Conservation (phyloP, 345 rosid species). For the Syzygium aromaticum region DNA sequence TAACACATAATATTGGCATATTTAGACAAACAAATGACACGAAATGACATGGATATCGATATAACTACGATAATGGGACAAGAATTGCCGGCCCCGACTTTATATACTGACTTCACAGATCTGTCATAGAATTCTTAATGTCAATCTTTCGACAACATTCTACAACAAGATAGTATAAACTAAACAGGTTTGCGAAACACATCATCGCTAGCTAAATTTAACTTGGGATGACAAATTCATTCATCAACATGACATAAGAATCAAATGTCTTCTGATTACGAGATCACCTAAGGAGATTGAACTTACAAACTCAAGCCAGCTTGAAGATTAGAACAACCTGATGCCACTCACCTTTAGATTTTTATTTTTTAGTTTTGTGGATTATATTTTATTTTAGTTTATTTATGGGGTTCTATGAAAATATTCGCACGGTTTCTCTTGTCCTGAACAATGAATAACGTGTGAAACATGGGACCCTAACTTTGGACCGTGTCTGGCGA, state of each 20-base stretch:
- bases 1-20: neutral
- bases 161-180: neutral
- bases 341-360: neutral
- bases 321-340: neutral
- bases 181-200: neutral
- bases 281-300: neutral
- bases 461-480: neutral
- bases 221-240: neutral
- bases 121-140: neutral
- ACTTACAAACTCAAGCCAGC: neutral
- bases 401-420: accelerated
- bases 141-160: neutral
- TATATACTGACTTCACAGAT: neutral
- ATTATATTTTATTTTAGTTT: accelerated
- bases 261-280: neutral
- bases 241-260: neutral
- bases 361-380: neutral
- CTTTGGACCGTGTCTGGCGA: neutral
- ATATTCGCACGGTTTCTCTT: neutral
- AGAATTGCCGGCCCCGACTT: neutral
- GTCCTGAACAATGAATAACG: neutral
- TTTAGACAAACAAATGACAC: neutral
- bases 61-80: neutral
- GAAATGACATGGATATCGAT: neutral
- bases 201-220: neutral